phyloP scores from a whole-genome alignment of 371 early-diverging fungal genomes.

The Nosema muscidifuracis region DNA sequence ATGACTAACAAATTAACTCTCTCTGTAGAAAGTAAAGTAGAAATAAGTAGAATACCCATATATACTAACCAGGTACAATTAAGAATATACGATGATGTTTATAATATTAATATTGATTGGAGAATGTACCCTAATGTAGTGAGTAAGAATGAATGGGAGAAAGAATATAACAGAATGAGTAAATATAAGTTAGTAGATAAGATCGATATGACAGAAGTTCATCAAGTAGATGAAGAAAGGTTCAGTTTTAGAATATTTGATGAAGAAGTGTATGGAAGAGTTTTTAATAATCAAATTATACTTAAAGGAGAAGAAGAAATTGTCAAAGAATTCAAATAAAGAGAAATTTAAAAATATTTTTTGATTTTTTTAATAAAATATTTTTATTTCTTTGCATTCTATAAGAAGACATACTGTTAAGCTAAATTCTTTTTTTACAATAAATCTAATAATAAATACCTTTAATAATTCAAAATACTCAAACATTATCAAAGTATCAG shows the following conservation, averaged over 20 bases:
- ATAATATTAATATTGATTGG: not conserved
- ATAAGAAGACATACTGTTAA: too few relatives aligned
- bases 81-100: not conserved
- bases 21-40: slow-evolving; percentile 3
- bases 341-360: too few relatives aligned
- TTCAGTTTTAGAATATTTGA: slow-evolving; percentile 16
- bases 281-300: not conserved
- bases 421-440: too few relatives aligned
- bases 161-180: not conserved
- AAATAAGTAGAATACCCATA: not conserved
- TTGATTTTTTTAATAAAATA: too few relatives aligned
- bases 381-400: too few relatives aligned
- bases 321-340: not conserved
- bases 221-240: slow-evolving; percentile 4
- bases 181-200: not conserved
- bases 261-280: slow-evolving; percentile 1
- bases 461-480: too few relatives aligned
- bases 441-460: too few relatives aligned
- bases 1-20: not conserved
- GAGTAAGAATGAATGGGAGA: not conserved
- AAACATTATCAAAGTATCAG: too few relatives aligned
- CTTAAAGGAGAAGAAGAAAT: not conserved
- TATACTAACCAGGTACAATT: not conserved
- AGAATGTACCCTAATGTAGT: not conserved
- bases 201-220: not conserved